Evolutionary conservation across 164 flowering plant genomes (phyloP), one percentile per base, ranked within the genome.

Genomic region (Taxillus chinensis): DNA sequence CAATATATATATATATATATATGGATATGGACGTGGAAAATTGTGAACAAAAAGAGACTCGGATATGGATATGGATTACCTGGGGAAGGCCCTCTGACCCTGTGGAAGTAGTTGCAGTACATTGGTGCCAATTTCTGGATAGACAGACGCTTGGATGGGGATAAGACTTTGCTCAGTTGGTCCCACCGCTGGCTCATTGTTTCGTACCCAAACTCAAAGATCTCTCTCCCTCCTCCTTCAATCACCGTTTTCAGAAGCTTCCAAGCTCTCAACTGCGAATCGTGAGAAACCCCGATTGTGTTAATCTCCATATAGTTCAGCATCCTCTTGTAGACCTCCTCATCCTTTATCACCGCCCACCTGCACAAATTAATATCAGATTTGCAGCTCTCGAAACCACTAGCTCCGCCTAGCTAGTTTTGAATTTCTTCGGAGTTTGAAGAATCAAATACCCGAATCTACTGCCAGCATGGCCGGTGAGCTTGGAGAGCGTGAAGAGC

Each of bases 401-500:
- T n/a, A n/a, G n/a, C 27, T 27, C 27, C 27, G 2, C 27, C 27
- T 27, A 27, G 27, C 27, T 27, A 27, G 27, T 27, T 27, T 27
- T 27, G 27, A 27, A 27, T 27, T 27, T 27, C 27, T 27, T 27
- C 1, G 27, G 27, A 0, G 27, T 27, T 27, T 27, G 27, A 27
- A 27, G 27, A 27, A 27, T 27, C 11, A 37, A 8, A 54, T 82
- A 90, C 90, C 95, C 92, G 40, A 90, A 71, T 79, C 95, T 67
- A 45, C 71, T 71, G 53, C 97, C 89, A 3, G 95, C 90, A 64
- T 87, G 97, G 39, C 97, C 90, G 2, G 95, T 82, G 41, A 79
- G 67, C 76, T 90, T 90, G 15, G 97, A 90, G 49, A 86, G 15
- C 0, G 95, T 77, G 60, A 90, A 90, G 5, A 83, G 39, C 89